phyloP scores from a whole-genome alignment of 2,329 filamentous ascomycete species.

The Catunica adiposa region DNA sequence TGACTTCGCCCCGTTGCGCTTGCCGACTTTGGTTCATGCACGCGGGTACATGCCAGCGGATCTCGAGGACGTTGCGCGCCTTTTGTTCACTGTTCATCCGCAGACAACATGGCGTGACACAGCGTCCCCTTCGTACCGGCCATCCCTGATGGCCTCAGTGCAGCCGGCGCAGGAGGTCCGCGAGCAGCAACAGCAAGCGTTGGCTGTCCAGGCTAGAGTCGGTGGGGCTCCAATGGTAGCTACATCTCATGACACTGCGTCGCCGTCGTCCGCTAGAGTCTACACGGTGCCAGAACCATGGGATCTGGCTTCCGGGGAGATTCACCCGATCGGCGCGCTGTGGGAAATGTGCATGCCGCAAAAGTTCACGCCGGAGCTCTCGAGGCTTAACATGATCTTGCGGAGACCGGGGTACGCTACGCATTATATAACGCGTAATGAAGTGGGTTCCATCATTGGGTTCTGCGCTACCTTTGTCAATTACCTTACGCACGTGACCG shows the following conservation, averaged over 20 bases:
- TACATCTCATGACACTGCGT: neutral
- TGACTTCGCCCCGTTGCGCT: constrained; percentile 25
- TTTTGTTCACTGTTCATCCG: constrained; percentile 31
- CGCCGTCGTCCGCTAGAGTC: neutral
- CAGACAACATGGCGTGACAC: neutral
- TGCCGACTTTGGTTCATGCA: constrained; percentile 36
- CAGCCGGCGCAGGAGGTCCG: neutral
- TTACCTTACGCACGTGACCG: constrained; percentile 35
- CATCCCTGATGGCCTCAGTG: neutral
- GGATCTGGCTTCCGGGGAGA: constrained; percentile 23
- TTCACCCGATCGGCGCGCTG: constrained; percentile 27
- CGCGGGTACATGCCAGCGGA: constrained; percentile 30
- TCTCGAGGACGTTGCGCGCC: constrained; percentile 32
- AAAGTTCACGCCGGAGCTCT: constrained; percentile 29
- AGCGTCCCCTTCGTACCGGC: constrained; percentile 10
- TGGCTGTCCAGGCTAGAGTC: neutral
- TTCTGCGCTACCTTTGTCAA: constrained; percentile 46
- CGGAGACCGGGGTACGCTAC: constrained; percentile 38
- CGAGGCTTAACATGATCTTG: constrained; percentile 30
- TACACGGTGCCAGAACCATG: constrained; percentile 28
- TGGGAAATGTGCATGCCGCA: constrained; percentile 31
- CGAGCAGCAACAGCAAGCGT: neutral
- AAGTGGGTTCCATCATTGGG: constrained; percentile 30
- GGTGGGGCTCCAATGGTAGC: neutral
- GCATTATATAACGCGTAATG: constrained; percentile 39